A percentile compares a stretch with the other conserved stretches of the same genome.
These are phyloP conservation scores for Nannochloris sp. DNA, from an alignment of 139 green algal species.

Conservation along the genomic window DNA sequence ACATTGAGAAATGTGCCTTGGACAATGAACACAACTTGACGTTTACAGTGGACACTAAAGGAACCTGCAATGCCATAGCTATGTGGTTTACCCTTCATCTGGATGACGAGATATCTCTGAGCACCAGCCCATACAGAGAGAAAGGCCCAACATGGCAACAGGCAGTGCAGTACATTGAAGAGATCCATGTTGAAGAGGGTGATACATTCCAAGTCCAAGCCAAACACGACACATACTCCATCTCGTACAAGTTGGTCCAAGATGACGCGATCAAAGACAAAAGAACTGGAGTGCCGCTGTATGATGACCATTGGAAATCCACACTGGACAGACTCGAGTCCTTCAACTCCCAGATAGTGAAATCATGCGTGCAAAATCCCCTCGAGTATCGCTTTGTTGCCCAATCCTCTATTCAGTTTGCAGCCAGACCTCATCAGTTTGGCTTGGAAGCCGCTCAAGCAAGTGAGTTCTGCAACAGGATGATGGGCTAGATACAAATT, in stretches of 20 bases:
- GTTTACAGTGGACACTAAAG: slow-evolving; percentile 3
- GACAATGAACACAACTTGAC: slow-evolving; percentile 11
- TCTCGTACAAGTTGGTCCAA: slow-evolving; percentile 28
- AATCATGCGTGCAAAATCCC: slow-evolving; percentile 46
- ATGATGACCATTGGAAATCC: slow-evolving; percentile 34
- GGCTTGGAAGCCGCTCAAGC: slow-evolving; percentile 39
- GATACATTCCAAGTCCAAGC: slow-evolving; percentile 29
- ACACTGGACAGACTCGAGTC: slow-evolving; percentile 17
- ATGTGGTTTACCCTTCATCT: slow-evolving; percentile 76
- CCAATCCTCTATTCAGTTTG: slow-evolving; percentile 40
- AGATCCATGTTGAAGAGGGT: slow-evolving; percentile 33
- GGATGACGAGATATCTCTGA: slow-evolving; percentile 41
- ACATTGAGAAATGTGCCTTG: slow-evolving; percentile 33
- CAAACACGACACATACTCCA: slow-evolving; percentile 55
- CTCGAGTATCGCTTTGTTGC: slow-evolving; percentile 45
- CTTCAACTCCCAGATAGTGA: slow-evolving; percentile 38
- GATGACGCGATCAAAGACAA: neutral
- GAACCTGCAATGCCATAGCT: slow-evolving; percentile 62
- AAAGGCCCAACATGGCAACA: slow-evolving; percentile 54
- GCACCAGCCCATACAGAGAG: slow-evolving; percentile 36
- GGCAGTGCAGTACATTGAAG: slow-evolving; percentile 61
- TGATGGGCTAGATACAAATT: slow-evolving; percentile 30
- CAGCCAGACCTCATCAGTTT: slow-evolving; percentile 43
- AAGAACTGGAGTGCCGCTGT: slow-evolving; percentile 9
- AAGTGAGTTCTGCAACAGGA: slow-evolving; percentile 37